Conservation (phyloP, 768 basidiomycete genomes). For the Mycena galopus region DNA sequence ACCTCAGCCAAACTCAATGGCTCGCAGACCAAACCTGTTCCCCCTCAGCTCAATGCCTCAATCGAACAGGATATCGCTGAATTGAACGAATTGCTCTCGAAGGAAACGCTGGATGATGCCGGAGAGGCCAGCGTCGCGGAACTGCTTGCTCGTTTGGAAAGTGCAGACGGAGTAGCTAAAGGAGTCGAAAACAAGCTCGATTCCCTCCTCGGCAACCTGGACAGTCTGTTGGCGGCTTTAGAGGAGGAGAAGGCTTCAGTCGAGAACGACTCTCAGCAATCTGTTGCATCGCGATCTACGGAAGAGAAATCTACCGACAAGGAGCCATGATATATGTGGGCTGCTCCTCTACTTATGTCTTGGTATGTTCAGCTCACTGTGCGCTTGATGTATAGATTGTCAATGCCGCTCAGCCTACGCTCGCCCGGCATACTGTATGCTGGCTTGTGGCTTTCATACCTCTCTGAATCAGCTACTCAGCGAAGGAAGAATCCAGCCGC, state of each 20-base stretch:
- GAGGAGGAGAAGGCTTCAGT: slow-evolving; percentile 41
- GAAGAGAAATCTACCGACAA: slow-evolving; percentile 28
- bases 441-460: not conserved
- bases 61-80: slow-evolving; percentile 54
- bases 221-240: slow-evolving; percentile 63
- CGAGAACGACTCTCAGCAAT: not conserved
- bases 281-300: slow-evolving; percentile 9
- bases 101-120: slow-evolving; percentile 43
- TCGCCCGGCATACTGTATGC: not conserved
- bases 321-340: slow-evolving; percentile 1
- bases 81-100: slow-evolving; percentile 48
- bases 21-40: not conserved
- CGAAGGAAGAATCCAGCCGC: no score
- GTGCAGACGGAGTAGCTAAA: slow-evolving; percentile 69
- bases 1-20: slow-evolving; percentile 28
- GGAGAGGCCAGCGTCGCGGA: slow-evolving; percentile 63
- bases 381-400: not conserved
- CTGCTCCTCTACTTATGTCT: not conserved
- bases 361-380: not conserved
- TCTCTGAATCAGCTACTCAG: not conserved
- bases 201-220: slow-evolving; percentile 68
- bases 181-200: slow-evolving; percentile 76
- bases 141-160: slow-evolving; percentile 67
- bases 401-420: not conserved
- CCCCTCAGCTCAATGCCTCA: slow-evolving; percentile 26